Base-by-base conservation (phyloP, 495 filamentous ascomycete species). In the Penicillium ochrochloron region DNA sequence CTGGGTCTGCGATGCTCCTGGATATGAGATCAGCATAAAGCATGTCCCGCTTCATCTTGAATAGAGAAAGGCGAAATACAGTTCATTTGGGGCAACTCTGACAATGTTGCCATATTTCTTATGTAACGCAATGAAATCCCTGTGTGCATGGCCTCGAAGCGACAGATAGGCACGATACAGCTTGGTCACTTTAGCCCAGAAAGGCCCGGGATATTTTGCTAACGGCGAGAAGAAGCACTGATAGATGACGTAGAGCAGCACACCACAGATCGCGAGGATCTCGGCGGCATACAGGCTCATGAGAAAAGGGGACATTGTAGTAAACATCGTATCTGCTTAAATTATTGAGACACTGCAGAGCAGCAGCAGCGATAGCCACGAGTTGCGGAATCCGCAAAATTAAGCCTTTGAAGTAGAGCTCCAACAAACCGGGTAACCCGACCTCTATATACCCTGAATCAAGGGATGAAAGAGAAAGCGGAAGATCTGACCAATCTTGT, bases 161-260 rank as follows among this genome's bases (percentile, higher is more conserved):
- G 48, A 52, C 12, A 52, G 3, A 17, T 29, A 52, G 7, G 48
- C 48, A 27, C 48, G 48, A 52, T 52, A 31, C 17, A 52, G 48
- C 48, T 52, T 52, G 11, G 48, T 52, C 12, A 52, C 1, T n/a
- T 52, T 52, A 52, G 48, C 48, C 48, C 48, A 52, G 25, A 52
- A 52, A 31, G 48, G 48, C 27, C 48, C 48, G 3, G 48, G 48
- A 27, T 29, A 52, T 17, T 31, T 31, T 10, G 48, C 48, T 4
- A 52, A 31, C 5, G 48, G 48, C 48, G 48, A 52, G 48, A 52
- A 52, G 17, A 52, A 52, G 48, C 48, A 52, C 25, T 52, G 48
- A 52, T 52, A 52, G 25, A 52, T 31, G 25, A 52, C 25, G 15
- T 52, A 52, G 27, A 29, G 12, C 48, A 52, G 48, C 5, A 52